These are phyloP conservation scores for Corylus avellana DNA, from an alignment of 306 rosid species.

Conservation along the genomic window DNA sequence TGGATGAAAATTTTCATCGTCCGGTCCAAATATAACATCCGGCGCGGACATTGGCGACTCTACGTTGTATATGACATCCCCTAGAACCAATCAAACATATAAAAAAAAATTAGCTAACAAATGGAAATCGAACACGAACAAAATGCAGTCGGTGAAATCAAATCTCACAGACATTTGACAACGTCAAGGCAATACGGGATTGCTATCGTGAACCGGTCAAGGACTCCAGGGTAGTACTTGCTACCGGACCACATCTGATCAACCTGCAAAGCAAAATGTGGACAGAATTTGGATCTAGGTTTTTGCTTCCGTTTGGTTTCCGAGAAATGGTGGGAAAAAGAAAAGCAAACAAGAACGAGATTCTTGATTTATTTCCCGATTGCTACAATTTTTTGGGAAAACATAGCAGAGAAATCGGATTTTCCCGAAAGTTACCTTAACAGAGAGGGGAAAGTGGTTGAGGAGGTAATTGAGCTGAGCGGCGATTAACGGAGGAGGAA, in stretches of 20 bases:
- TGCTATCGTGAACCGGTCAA: slow-evolving; percentile 82
- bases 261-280: slow-evolving; percentile 47
- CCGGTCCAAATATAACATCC: slow-evolving; percentile 77
- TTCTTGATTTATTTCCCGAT: neutral
- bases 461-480: slow-evolving; percentile 77
- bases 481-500: slow-evolving; percentile 77
- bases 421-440: slow-evolving; percentile 49
- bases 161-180: slow-evolving; percentile 61
- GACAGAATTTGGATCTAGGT: neutral
- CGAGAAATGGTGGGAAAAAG: neutral
- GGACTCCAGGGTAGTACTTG: slow-evolving; percentile 47
- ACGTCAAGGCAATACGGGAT: slow-evolving; percentile 86
- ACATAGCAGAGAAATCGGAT: neutral
- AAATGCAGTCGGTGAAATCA: neutral
- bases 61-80: slow-evolving; percentile 65
- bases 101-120: neutral
- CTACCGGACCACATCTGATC: slow-evolving; percentile 87
- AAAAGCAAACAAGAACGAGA: neutral
- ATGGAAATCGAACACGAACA: neutral
- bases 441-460: slow-evolving; percentile 53
- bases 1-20: slow-evolving; percentile 72
- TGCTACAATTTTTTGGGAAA: neutral
- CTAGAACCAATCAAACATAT: slow-evolving; percentile 38
- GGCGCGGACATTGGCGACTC: slow-evolving; percentile 78
- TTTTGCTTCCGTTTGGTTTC: neutral